Evolutionary conservation across 1,284 basidiomycete species (phyloP).

Genomic region (Phlebopus sp.): DNA sequence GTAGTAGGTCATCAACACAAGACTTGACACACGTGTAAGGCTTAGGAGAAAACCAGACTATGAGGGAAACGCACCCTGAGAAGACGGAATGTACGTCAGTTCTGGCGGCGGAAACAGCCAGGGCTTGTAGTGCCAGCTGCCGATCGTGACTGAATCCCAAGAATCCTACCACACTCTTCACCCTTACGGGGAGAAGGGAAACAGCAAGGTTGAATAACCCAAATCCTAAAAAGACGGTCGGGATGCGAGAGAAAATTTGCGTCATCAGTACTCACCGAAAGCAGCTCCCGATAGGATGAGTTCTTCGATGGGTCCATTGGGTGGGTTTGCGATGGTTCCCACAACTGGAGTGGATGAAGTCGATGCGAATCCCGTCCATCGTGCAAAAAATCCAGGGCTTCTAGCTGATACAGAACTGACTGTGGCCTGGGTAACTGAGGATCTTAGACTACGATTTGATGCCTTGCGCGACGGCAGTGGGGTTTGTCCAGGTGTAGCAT

Average conservation of each 20-base stretch:
- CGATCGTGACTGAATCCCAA: constrained; percentile 73
- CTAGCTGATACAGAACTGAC: constrained; percentile 19
- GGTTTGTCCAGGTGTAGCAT: constrained; percentile 47
- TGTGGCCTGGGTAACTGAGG: constrained; percentile 25
- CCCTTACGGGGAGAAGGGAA: constrained; percentile 66
- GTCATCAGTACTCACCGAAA: constrained; percentile 50
- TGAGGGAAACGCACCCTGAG: constrained; percentile 49
- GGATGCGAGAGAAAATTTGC: neutral
- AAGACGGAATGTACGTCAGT: constrained; percentile 72
- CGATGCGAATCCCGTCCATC: constrained; percentile 27
- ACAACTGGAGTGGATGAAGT: constrained; percentile 16
- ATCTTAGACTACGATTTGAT: constrained; percentile 26
- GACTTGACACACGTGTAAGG: constrained; percentile 34
- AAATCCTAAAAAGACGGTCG: constrained; percentile 40
- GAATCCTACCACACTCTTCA: constrained; percentile 67
- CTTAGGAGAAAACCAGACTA: constrained; percentile 3
- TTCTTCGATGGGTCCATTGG: constrained; percentile 64
- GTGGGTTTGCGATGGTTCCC: constrained; percentile 19
- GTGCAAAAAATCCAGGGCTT: constrained; percentile 36
- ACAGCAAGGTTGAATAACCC: constrained; percentile 78
- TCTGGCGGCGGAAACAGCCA: constrained; percentile 62
- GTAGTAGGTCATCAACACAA: constrained; percentile 77
- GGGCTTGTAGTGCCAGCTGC: constrained; percentile 60
- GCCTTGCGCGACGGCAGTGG: constrained; percentile 41
- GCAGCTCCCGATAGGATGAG: constrained; percentile 70